Base-by-base conservation (phyloP, 2,329 filamentous ascomycete species). In the Phaeophleospora eucalypticola region DNA sequence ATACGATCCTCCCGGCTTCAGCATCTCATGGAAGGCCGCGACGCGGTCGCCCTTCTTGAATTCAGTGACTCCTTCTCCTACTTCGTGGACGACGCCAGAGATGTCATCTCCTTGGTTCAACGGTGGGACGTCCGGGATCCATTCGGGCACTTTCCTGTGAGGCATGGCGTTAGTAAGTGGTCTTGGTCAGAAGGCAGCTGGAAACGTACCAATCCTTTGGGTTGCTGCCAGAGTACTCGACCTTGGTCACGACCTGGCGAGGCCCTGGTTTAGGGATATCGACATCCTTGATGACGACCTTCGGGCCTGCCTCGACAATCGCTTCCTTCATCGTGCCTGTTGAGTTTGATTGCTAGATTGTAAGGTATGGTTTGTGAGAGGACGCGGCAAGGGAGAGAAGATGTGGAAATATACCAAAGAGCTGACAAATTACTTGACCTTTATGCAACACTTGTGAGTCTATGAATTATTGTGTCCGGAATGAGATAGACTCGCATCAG, bases 41-140 rank as follows among this genome's bases (percentile, higher is more conserved):
- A 82, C 78, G n/a, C 77, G 72, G 60, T 82, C 78, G 19, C 79
- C 79, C 0, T 68, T 67, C 49, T 73, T 74, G 70, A 82, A 82
- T 53, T 81, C 79, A 43, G 64, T 72, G 1, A 83, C 79, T 21
- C 75, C 71, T 35, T 68, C 59, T 18, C 80, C 80, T 17, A 81
- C 75, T 47, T 71, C 68, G 53, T 80, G 71, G 7, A 83, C 71
- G 24, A 75, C 66, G 38, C 65, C 65, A n/a, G 58, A 58, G 36
- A 67, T 63, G 37, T 67, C 65, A 41, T 67, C 65, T 48, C 65
- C 65, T 38, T 63, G 58, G 34, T 65, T 62, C 32, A 55, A 18
- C n/a, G 53, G 12, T 21, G 52, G 49, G 3, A 18, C 12, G 6
- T 53, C 40, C 21, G 41, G 38, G 4, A 56, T 12, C 54, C 52